phyloP scores from a whole-genome alignment of 1,139 yeast genomes.

The Kodamaea sp. region DNA sequence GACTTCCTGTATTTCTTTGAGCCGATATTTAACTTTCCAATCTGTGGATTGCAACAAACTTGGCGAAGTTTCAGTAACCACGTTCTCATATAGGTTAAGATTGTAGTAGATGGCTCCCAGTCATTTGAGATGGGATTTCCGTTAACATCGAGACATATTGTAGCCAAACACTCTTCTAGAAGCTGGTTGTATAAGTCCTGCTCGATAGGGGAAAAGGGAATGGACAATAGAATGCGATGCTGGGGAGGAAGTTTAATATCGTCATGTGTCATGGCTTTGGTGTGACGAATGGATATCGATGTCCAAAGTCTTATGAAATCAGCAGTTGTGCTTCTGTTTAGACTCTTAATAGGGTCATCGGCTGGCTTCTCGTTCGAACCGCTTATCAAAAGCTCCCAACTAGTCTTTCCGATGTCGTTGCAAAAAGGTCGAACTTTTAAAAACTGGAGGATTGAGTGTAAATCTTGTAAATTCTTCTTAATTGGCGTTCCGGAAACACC shows the following conservation, averaged over 20 bases:
- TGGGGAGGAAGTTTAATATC: conserved; percentile 83
- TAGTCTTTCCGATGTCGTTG: conserved; percentile 36
- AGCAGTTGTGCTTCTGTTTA: conserved; percentile 16
- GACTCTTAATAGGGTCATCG: too few species aligned
- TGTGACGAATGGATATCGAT: conserved; percentile 68
- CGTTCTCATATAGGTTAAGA: conserved; percentile 50
- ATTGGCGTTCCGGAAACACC: conserved; percentile 97
- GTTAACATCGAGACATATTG: conserved; percentile 57
- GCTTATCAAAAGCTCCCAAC: conserved; percentile 35
- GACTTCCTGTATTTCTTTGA: conserved; percentile 30
- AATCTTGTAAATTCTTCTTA: conserved; percentile 61
- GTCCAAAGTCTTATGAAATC: conserved; percentile 53
- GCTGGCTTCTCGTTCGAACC: conserved; percentile 8
- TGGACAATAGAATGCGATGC: conserved; percentile 61
- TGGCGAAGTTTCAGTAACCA: conserved; percentile 76
- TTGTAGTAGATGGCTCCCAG: conserved; percentile 50
- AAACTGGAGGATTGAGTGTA: conserved; percentile 69
- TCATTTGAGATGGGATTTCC: conserved; percentile 56
- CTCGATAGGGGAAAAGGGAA: conserved; percentile 80
- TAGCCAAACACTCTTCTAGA: conserved; percentile 60
- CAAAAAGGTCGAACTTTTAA: conserved; percentile 66
- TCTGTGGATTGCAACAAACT: conserved; percentile 80
- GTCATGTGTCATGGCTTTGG: conserved; percentile 76
- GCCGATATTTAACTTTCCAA: conserved; percentile 46
- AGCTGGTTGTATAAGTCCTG: conserved; percentile 75